These are phyloP conservation scores for Ogataea methanolica DNA, from an alignment of 805 yeast species.

Conservation along the genomic window DNA sequence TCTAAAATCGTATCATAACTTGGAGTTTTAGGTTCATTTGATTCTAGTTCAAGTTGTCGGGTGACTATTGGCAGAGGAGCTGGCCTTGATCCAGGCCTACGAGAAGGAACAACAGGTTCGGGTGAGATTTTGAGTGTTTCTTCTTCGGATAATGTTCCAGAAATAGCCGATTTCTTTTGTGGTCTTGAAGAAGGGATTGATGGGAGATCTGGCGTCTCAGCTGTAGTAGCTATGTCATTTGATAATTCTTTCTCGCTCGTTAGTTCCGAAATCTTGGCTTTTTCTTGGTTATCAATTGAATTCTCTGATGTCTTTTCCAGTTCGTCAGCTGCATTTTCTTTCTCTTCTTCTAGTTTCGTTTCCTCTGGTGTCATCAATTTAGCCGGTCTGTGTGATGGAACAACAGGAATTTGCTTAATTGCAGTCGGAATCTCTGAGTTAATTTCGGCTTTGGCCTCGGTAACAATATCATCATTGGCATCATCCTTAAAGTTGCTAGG, in stretches of 20 bases:
- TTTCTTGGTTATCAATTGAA: too few species aligned
- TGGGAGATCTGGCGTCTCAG: not conserved
- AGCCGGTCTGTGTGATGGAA: constrained; percentile 6
- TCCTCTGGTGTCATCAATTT: not conserved
- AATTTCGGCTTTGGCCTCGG: not conserved
- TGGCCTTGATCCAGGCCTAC: constrained; percentile 1
- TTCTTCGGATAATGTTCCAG: not conserved
- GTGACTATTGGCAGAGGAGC: not conserved
- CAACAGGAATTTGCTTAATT: not conserved
- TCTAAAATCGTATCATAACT: constrained; percentile 16
- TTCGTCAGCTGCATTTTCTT: too few species aligned
- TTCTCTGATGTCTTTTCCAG: too few species aligned
- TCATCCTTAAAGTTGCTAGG: not conserved
- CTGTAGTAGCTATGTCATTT: not conserved
- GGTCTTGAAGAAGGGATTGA: not conserved
- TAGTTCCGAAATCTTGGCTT: too few species aligned
- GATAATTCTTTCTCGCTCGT: not conserved
- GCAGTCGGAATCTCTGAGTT: not conserved
- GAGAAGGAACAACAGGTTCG: not conserved
- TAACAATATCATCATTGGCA: not conserved
- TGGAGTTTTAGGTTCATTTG: constrained; percentile 10
- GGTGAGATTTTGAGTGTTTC: not conserved
- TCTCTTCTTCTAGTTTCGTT: too few species aligned
- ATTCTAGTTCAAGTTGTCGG: not conserved
- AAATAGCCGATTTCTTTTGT: not conserved